Base-by-base conservation (phyloP, 192 early-diverging fungal genomes). In the Chytriomyces sp. region DNA sequence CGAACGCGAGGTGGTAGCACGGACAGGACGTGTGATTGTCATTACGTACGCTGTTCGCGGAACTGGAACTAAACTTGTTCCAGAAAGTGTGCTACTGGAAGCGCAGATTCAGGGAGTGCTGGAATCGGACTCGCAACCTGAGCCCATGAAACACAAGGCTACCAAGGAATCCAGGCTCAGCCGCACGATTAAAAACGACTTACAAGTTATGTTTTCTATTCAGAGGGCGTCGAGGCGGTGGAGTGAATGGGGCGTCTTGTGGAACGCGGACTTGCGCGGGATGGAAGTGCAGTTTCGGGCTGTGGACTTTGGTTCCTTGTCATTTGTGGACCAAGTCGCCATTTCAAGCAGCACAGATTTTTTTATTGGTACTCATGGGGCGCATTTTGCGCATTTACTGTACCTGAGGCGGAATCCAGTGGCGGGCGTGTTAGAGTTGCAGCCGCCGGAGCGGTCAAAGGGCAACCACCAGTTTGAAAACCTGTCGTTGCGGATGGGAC, bases 381-480 rank as follows among this genome's bases (percentile, higher is more conserved):
- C 74, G 17, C 34, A 39, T 10, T 75, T 75, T 55, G 59, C 52
- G 4, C 41, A 60, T 37, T 32, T 59, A 2, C 12, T 69, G 58
- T 75, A 75, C 56, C 44, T 75, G 5, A 54, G 73, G 39, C n/a
- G n/a, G n/a, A n/a, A n/a, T n/a, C n/a, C n/a, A n/a, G n/a, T n/a
- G n/a, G 61, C 44, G 44, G 17, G 22, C 44, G 17, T 49, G 17
- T 49, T 49, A 14, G 17, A 49, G 44, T 22, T 75, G 64, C 44
- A 73, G 59, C 71, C 71, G 6, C 71, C 71, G 14, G 59, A 61
- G 55, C n/a, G 71, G 30, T 19, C 26, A n/a, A 36, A 22, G 17
- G 71, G 71, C 14, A 73, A 75, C 52, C 41, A 69, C 4, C 74
- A 75, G 65, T 75, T 75, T 53, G 38, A 59, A 30, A 75, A 75